These are phyloP conservation scores for Hygrocybe coccinea DNA, from an alignment of 768 basidiomycete species.

Conservation along the genomic window DNA sequence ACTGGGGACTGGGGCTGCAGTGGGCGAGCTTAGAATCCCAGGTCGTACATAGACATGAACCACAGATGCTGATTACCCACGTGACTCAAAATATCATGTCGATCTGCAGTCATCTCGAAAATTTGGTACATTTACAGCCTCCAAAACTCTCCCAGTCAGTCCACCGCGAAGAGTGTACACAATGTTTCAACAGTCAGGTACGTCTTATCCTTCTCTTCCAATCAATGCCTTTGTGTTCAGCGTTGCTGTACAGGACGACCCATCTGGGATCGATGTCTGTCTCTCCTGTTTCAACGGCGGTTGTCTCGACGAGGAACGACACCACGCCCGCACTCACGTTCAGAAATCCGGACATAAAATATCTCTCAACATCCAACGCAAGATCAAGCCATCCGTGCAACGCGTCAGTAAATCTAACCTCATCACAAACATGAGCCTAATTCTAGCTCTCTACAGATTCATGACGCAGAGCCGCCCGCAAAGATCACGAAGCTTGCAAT, in stretches of 20 bases:
- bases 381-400: slow-evolving; percentile 53
- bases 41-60: neutral
- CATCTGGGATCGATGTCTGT: slow-evolving; percentile 83
- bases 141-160: slow-evolving; percentile 69
- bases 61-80: neutral
- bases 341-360: slow-evolving; percentile 69
- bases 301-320: slow-evolving; percentile 57
- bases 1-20: slow-evolving; percentile 27
- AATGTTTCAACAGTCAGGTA: slow-evolving; percentile 89
- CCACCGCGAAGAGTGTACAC: slow-evolving; percentile 91
- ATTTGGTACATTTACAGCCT: slow-evolving; percentile 44
- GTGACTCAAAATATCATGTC: slow-evolving; percentile 1
- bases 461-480: slow-evolving; percentile 77
- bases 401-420: slow-evolving; percentile 50
- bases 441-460: slow-evolving; percentile 40
- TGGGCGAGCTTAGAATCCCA: neutral
- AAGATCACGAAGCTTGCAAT: slow-evolving; percentile 92
- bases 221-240: slow-evolving; percentile 2
- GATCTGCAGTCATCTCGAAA: slow-evolving; percentile 49
- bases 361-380: slow-evolving; percentile 77
- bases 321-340: slow-evolving; percentile 72
- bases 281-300: slow-evolving; percentile 92
- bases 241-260: slow-evolving; percentile 49
- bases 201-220: slow-evolving; percentile 8
- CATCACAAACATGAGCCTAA: neutral